These are phyloP conservation scores for Micromonas pusilla DNA, from an alignment of 139 green algal genomes.

Conservation along the genomic window DNA sequence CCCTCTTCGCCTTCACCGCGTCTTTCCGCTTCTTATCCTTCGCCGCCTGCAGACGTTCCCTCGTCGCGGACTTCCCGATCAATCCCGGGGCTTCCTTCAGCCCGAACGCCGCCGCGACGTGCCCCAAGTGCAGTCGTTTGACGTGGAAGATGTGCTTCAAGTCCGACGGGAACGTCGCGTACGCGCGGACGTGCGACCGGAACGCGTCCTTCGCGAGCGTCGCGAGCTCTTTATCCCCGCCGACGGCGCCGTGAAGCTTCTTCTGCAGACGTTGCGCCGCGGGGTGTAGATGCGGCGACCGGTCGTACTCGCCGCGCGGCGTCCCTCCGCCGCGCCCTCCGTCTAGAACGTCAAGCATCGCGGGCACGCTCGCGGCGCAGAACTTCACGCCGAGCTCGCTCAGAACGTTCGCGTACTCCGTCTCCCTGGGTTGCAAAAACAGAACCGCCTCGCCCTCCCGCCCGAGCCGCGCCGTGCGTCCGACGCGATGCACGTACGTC, in stretches of 20 bases:
- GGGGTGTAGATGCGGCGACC: neutral
- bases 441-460: slow-evolving; percentile 70
- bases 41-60: neutral
- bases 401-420: slow-evolving; percentile 69
- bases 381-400: slow-evolving; percentile 43
- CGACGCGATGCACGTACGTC: slow-evolving; percentile 69
- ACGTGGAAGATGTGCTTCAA: slow-evolving; percentile 80
- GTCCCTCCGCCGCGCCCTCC: too few relatives aligned
- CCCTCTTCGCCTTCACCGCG: neutral
- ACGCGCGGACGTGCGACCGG: slow-evolving; percentile 72
- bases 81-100: slow-evolving; percentile 53
- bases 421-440: slow-evolving; percentile 77
- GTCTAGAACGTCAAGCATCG: slow-evolving; percentile 16
- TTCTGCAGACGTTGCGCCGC: neutral
- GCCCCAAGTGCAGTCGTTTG: slow-evolving; percentile 81
- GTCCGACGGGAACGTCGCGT: slow-evolving; percentile 60
- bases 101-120: slow-evolving; percentile 80
- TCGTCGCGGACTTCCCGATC: slow-evolving; percentile 28
- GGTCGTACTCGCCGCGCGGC: neutral
- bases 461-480: slow-evolving; percentile 80
- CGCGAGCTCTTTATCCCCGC: slow-evolving; percentile 36
- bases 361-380: neutral
- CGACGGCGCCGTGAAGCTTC: slow-evolving; percentile 26
- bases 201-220: slow-evolving; percentile 68
- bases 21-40: neutral